phyloP scores from a whole-genome alignment of 1,284 basidiomycete species.

The Ganoderma resinaceum region DNA sequence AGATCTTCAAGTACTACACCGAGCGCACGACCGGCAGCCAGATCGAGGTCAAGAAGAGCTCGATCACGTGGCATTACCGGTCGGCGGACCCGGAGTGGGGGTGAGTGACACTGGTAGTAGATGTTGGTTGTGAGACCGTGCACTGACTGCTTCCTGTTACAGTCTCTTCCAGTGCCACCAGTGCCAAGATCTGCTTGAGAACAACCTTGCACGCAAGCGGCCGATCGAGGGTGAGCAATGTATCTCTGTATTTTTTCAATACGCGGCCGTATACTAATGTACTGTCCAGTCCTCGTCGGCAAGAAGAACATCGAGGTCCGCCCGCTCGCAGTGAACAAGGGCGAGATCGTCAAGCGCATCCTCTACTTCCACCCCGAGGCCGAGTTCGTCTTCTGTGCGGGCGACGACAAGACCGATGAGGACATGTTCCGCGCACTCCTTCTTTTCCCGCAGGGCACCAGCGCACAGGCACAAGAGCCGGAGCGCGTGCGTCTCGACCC shows the following conservation, averaged over 20 bases:
- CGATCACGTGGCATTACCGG: constrained; percentile 98
- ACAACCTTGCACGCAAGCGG: constrained; percentile 86
- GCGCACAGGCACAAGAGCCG: constrained; percentile 34
- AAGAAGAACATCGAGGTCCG: constrained; percentile 99
- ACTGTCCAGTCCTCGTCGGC: constrained; percentile 78
- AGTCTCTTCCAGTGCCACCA: constrained; percentile 94
- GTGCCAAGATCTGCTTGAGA: constrained; percentile 95
- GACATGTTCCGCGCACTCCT: constrained; percentile 95
- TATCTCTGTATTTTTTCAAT: constrained; percentile 17
- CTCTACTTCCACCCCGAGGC: constrained; percentile 92
- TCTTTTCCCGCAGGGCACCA: constrained; percentile 60
- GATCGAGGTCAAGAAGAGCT: constrained; percentile 97
- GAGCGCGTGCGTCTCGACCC: constrained; percentile 58
- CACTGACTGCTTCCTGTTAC: constrained; percentile 13
- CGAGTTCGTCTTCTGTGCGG: constrained; percentile 96
- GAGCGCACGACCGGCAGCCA: constrained; percentile 93
- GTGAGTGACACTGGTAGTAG: constrained; percentile 50
- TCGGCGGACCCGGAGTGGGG: constrained; percentile 96
- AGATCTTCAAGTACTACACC: constrained; percentile 97
- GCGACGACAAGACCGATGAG: constrained; percentile 98
- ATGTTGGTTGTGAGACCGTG: neutral
- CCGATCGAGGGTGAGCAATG: constrained; percentile 79
- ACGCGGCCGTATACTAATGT: constrained; percentile 45
- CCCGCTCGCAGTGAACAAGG: constrained; percentile 96
- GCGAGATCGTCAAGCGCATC: constrained; percentile 96